These are phyloP conservation scores for Peronosclerospora sorghi DNA, from an alignment of 352 stramenopile species.

Conservation along the genomic window DNA sequence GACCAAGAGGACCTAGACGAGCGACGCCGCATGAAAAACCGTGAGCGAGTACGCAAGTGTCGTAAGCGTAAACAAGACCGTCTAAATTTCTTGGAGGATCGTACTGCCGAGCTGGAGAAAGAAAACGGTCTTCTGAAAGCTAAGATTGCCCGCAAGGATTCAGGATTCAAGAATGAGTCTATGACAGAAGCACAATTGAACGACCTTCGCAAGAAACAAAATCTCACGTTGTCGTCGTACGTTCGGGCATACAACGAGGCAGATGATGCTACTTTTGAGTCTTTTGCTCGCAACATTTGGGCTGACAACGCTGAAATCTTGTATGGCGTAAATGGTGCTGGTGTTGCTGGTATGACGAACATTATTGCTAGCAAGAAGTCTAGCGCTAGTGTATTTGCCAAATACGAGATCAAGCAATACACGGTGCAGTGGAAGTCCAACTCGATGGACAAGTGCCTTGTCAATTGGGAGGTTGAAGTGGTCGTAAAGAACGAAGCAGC, in stretches of 20 bases:
- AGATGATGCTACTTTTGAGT: slow-evolving; percentile 40
- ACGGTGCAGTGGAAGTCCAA: slow-evolving; percentile 64
- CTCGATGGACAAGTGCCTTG: slow-evolving; percentile 56
- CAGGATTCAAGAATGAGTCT: slow-evolving; percentile 27
- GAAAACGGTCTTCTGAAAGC: slow-evolving; percentile 65
- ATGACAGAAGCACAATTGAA: slow-evolving; percentile 51
- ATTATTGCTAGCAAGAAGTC: slow-evolving; percentile 60
- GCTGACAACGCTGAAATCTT: slow-evolving; percentile 54
- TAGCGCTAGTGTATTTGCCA: slow-evolving; percentile 46
- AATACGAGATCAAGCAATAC: slow-evolving; percentile 81
- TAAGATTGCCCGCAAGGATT: slow-evolving; percentile 56
- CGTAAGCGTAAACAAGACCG: slow-evolving; percentile 83
- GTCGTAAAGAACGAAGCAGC: slow-evolving; percentile 36
- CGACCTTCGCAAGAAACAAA: slow-evolving; percentile 74
- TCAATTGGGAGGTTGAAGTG: slow-evolving; percentile 66
- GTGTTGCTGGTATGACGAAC: slow-evolving; percentile 36
- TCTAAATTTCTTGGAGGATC: slow-evolving; percentile 80
- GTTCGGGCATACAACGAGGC: slow-evolving; percentile 64
- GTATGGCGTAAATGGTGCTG: slow-evolving; percentile 37
- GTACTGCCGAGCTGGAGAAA: slow-evolving; percentile 74
- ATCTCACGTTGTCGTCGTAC: slow-evolving; percentile 60
- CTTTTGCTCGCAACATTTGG: slow-evolving; percentile 44
- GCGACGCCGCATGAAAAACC: slow-evolving; percentile 81
- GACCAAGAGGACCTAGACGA: slow-evolving; percentile 79
- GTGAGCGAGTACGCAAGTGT: slow-evolving; percentile 82